Evolutionary conservation across 768 basidiomycete genomes (phyloP), one percentile per base, ranked within the genome.

Genomic region (Serendipita sp.): DNA sequence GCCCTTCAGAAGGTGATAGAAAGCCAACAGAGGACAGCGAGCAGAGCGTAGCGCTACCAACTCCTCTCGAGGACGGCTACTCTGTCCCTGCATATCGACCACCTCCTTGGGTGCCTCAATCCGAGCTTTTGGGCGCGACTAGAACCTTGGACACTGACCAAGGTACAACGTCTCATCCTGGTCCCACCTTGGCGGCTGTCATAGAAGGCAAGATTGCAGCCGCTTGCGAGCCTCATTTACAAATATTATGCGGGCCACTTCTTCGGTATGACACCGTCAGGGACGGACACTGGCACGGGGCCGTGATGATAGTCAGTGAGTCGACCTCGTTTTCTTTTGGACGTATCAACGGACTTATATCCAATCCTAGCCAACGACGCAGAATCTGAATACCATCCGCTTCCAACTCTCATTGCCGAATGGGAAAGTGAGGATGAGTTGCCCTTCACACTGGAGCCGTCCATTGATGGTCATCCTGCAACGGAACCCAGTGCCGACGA

Each of bases 221-320:
- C 4, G 53, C n/a, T 31, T 58, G 53, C 31, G 53, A 84, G 24
- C 92, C 92, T 9, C 81, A 87, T 72, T 78, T 96, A 30, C 71
- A 86, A 78, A 81, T 94, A 68, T 93, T 95, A 90, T 90, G 88
- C 62, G 92, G 93, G 0, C 92, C 92, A n/a, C 75, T 97, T 16
- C 74, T 97, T 65, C 83, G 88, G 43, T 97, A 91, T 69, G 93
- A 97, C 69, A 98, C 92, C 0, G 81, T 89, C 26, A 85, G 88
- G 67, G 76, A 83, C 65, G 82, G 84, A 17, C 74, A 92, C 33
- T 99, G 93, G 90, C 80, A 85, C 65, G 95, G 93, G 3, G 89
- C 87, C 11, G 90, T 83, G 11, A 74, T 99, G 73, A 79, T 97
- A 62, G 91, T 98, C 67, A 90, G 86, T 88, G 66, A 74, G 86